phyloP scores from a whole-genome alignment of 1,284 basidiomycete genomes.

The Testicularia cyperi region DNA sequence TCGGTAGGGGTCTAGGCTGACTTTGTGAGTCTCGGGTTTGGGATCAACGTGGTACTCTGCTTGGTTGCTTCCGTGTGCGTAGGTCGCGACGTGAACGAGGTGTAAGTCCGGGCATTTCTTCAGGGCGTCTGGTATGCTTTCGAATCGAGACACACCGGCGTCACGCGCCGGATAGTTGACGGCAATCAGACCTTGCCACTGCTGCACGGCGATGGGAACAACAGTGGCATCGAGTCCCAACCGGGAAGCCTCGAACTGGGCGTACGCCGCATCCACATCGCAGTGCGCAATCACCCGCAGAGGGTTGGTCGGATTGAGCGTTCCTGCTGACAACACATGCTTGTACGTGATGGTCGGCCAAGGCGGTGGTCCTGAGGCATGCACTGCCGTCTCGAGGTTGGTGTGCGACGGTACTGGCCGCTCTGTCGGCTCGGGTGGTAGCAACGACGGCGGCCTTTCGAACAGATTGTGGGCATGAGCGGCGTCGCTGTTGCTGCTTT shows the following conservation, averaged over 20 bases:
- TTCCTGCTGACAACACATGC: slow-evolving; percentile 49
- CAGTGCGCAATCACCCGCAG: slow-evolving; percentile 75
- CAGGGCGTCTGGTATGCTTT: slow-evolving; percentile 62
- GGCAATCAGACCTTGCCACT: slow-evolving; percentile 85
- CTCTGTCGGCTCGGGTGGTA: slow-evolving; percentile 14
- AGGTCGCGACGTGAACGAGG: slow-evolving; percentile 91
- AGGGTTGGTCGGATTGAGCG: slow-evolving; percentile 59
- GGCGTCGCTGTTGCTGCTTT: slow-evolving; percentile 4
- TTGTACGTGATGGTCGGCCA: slow-evolving; percentile 46
- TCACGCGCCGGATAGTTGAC: slow-evolving; percentile 92
- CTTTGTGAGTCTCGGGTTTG: slow-evolving; percentile 87
- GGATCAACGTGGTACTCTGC: slow-evolving; percentile 80
- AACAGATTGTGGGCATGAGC: slow-evolving; percentile 5
- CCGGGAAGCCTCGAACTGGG: slow-evolving; percentile 80
- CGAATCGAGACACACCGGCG: slow-evolving; percentile 76
- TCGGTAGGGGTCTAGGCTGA: slow-evolving; percentile 89
- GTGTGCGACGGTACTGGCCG: slow-evolving; percentile 18
- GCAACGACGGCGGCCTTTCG: slow-evolving; percentile 20
- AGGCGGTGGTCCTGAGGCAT: slow-evolving; percentile 22
- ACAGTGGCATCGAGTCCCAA: slow-evolving; percentile 71
- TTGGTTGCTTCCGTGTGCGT: slow-evolving; percentile 65
- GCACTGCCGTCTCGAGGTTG: slow-evolving; percentile 23
- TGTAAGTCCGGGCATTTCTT: slow-evolving; percentile 81
- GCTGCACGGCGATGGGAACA: slow-evolving; percentile 82
- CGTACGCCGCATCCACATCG: slow-evolving; percentile 65